Evolutionary conservation across 2,329 filamentous ascomycete genomes (phyloP).

Genomic region (Calonectria fujianensis): DNA sequence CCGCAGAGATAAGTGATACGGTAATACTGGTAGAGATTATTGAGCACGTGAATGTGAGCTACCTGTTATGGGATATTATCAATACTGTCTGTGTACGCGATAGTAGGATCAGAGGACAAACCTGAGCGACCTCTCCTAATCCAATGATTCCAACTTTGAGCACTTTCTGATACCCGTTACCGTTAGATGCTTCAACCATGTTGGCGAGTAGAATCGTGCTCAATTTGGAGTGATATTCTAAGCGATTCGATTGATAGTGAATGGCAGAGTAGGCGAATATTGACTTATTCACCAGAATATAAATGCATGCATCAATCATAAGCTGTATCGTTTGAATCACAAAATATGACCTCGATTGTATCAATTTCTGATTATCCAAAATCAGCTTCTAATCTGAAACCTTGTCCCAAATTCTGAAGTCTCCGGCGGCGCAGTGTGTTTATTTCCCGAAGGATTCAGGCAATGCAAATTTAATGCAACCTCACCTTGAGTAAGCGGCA

Average conservation of each 20-base stretch:
- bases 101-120: not conserved
- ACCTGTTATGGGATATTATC: constrained; percentile 61
- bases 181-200: constrained; percentile 27
- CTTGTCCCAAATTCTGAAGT: not conserved
- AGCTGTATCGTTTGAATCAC: not conserved
- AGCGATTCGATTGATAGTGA: not conserved
- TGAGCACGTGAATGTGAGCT: constrained; percentile 71
- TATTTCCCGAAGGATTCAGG: constrained; percentile 7
- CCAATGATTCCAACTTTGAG: constrained; percentile 40
- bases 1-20: constrained; percentile 71
- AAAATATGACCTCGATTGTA: not conserved
- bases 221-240: not conserved
- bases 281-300: constrained; percentile 8
- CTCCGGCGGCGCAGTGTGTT: not conserved
- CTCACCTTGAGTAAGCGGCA: constrained; percentile 11
- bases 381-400: not conserved
- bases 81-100: not conserved
- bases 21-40: constrained; percentile 66
- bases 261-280: not conserved
- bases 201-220: not conserved
- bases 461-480: constrained; percentile 25
- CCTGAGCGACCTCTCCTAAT: constrained; percentile 41
- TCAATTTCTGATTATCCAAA: not conserved
- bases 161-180: constrained; percentile 1
- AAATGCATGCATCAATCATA: constrained; percentile 5